Conservation (phyloP, 1,139 yeast species). For the Suhomyces bribrorum region DNA sequence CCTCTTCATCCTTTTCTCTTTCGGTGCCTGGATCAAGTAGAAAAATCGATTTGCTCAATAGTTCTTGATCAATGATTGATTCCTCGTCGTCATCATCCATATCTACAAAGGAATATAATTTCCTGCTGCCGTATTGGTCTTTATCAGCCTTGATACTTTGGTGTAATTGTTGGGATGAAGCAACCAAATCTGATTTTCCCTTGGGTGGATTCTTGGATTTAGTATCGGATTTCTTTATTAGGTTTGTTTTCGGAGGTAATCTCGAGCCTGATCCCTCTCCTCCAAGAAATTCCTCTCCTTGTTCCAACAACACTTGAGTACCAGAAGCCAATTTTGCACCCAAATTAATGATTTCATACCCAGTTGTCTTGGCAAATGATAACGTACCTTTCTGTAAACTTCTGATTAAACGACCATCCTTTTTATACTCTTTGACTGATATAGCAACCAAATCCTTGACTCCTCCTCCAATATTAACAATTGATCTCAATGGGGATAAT, state of each 20-base stretch:
- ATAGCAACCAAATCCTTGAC: slow-evolving; percentile 70
- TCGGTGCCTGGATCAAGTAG: slow-evolving; percentile 10
- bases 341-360: slow-evolving; percentile 75
- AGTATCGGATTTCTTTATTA: not conserved
- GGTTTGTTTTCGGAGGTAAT: slow-evolving; percentile 11
- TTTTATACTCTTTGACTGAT: slow-evolving; percentile 72
- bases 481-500: slow-evolving; percentile 74
- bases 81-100: slow-evolving; percentile 31
- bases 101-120: slow-evolving; percentile 32
- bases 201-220: slow-evolving; percentile 1
- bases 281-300: slow-evolving; percentile 74
- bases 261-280: slow-evolving; percentile 61
- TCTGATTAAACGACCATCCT: slow-evolving; percentile 68
- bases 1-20: slow-evolving; percentile 5
- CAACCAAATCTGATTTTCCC: slow-evolving; percentile 19
- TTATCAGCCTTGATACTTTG: slow-evolving; percentile 21
- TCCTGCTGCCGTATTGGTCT: slow-evolving; percentile 26
- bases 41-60: slow-evolving; percentile 16
- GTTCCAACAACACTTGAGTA: slow-evolving; percentile 78
- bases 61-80: slow-evolving; percentile 11
- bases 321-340: slow-evolving; percentile 91
- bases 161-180: slow-evolving; percentile 26
- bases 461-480: slow-evolving; percentile 78
- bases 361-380: slow-evolving; percentile 76
- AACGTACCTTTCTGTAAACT: slow-evolving; percentile 77